Evolutionary conservation across 306 rosid genomes (phyloP).

Genomic region (Castanospermum australe): DNA sequence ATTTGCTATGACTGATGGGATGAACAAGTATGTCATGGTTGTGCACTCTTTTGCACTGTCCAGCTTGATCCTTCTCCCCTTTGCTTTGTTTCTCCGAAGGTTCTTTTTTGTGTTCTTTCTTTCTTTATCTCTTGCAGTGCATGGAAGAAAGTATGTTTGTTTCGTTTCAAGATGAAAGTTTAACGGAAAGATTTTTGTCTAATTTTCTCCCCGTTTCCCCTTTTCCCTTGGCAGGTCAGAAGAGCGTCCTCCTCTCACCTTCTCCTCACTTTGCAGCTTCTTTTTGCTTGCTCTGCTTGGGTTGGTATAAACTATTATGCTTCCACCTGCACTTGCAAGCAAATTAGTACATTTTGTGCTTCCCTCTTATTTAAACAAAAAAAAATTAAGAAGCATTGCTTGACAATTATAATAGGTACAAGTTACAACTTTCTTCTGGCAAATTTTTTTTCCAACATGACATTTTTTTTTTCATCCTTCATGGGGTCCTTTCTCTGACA

Average conservation of each 20-base stretch:
- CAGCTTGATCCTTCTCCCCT: conserved; percentile 30
- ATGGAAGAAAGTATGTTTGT: background rate
- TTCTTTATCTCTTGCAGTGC: background rate
- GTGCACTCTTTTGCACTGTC: conserved; percentile 33
- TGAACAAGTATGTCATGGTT: conserved; percentile 34
- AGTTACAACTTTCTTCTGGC: background rate
- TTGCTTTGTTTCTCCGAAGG: conserved; percentile 23
- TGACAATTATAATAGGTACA: background rate
- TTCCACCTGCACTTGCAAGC: background rate
- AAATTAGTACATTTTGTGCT: background rate
- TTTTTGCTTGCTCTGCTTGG: conserved; percentile 34
- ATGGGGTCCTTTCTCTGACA: background rate
- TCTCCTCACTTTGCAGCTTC: conserved; percentile 31
- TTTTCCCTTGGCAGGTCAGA: conserved; percentile 22
- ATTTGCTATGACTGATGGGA: conserved; percentile 22
- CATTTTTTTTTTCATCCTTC: background rate
- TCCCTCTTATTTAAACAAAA: background rate
- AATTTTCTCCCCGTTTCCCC: no score
- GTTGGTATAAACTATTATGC: conserved; percentile 17
- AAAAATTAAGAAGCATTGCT: background rate
- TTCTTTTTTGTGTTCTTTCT: background rate
- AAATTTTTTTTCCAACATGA: background rate
- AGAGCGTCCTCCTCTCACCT: conserved; percentile 33
- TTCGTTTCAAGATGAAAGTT: background rate
- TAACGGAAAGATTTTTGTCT: background rate